Base-by-base conservation (phyloP, 495 filamentous ascomycete genomes). In the Xylona heveae region DNA sequence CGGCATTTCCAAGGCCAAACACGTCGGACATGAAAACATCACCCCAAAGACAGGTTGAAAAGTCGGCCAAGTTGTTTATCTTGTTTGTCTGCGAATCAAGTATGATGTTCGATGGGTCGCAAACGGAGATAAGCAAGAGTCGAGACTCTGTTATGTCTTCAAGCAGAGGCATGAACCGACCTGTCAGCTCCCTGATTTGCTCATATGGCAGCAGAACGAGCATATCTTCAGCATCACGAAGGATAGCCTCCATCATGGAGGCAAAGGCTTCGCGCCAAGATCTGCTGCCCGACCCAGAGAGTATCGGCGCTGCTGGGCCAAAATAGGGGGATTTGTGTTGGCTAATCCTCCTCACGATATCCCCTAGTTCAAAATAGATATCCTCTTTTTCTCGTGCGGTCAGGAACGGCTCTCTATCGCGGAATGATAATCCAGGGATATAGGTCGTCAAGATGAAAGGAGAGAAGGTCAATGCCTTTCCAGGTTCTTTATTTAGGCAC, bases 201-300 rank as follows among this genome's bases (percentile, higher is more conserved):
- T 33, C 16, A 12, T 20, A 24, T 9, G 31, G 31, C 2, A 33
- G 18, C 15, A 19, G 12, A 19, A 33, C 31, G 16, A 33, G 15
- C 31, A 33, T 33, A 10, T 33, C 31, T 3, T 33, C 31, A 19
- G 14, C 31, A 14, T 33, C 31, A 2, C 31, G 15, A 10, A 33
- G 13, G 7, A 4, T 19, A 12, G 12, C 16, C 4, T 33, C 31
- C n/a, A 33, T 7, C 15, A 33, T 20, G 10, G 20, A 28, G 10
- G n/a, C 10, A 23, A 33, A 33, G 9, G 15, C 15, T 19, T 10
- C n/a, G 7, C 31, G 31, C 31, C 31, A 33, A 1, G 31, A 33
- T 25, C 8, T 7, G 23, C 7, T 13, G 13, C 23, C 23, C 7
- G 13, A 7, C 23, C 4, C 31, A 10, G 31, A 19, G 31, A 14